Evolutionary conservation across 1,139 yeast genomes (phyloP), one percentile per base, ranked within the genome.

Genomic region (Trichomonascaceae sp.): DNA sequence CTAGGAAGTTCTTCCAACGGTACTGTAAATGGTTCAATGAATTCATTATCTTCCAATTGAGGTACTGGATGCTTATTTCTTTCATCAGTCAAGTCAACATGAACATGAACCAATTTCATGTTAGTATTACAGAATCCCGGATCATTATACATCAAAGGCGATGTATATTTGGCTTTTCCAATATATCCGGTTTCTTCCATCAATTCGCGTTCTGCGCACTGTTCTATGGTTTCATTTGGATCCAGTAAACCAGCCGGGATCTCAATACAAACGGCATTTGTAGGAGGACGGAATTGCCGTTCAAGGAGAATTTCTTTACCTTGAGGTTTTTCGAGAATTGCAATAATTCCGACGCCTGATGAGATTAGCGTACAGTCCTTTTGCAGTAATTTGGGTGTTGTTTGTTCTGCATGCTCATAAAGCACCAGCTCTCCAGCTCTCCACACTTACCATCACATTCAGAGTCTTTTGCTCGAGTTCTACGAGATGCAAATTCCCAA

Each of bases 211-310:
- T 84, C 77, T 0, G 98, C 98, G 39, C 97, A 89, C 2, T 80
- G 70, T 60, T 84, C 90, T 43, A 89, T 72, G 1, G 85, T 69
- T 66, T 93, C 99, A 52, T 81, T 78, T 1, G 95, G 89, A 68
- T 93, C 99, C 47, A 93, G 79, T 57, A 93, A 74, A 0, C 99
- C 99, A 0, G 99, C 99, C 0, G 99, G 99, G 63, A 91, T 78
- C 69, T 93, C 99, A 59, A 93, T 83, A 65, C 93, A 86, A 1
- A 91, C 89, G 24, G 89, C 90, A 54, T 80, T 84, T 9, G 87
- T 86, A 1, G 99, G 98, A 1, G 98, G 96, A 55, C 99, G 78
- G 71, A 86, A 91, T 67, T 91, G 98, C 66, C 87, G 87, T 63
- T 88, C 93, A 36, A 91, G 74, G 2, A 91, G 79, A 45, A 91